These are phyloP conservation scores for Schizosaccharomyces lindneri DNA, from an alignment of 805 yeast species.

Conservation along the genomic window DNA sequence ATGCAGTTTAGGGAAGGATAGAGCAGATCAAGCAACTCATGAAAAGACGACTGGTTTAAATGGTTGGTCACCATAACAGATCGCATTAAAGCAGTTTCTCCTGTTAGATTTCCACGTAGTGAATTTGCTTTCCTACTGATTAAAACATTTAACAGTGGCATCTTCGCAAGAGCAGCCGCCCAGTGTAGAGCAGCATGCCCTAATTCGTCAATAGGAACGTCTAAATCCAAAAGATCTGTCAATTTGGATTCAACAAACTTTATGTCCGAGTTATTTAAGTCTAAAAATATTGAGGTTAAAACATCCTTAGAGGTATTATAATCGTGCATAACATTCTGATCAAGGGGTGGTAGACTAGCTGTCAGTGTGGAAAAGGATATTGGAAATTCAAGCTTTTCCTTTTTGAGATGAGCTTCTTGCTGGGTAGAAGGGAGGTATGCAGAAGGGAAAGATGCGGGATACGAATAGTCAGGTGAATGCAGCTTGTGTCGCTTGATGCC, in stretches of 20 bases:
- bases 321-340: slow-evolving; percentile 11
- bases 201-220: slow-evolving; percentile 72
- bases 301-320: slow-evolving; percentile 20
- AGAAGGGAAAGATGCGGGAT: no score
- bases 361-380: not conserved
- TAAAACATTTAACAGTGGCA: slow-evolving; percentile 40
- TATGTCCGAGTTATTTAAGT: slow-evolving; percentile 6
- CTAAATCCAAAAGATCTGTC: slow-evolving; percentile 27
- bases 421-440: no score
- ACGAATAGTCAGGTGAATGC: not conserved
- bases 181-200: slow-evolving; percentile 90
- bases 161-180: slow-evolving; percentile 77
- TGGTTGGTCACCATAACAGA: slow-evolving; percentile 68
- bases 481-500: not conserved
- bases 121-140: slow-evolving; percentile 45
- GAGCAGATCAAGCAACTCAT: slow-evolving; percentile 38
- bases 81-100: slow-evolving; percentile 69
- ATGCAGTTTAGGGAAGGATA: slow-evolving; percentile 46
- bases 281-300: slow-evolving; percentile 27
- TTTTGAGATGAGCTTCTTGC: not conserved
- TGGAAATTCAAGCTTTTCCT: not conserved
- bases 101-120: slow-evolving; percentile 48
- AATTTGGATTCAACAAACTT: slow-evolving; percentile 5
- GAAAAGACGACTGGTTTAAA: slow-evolving; percentile 55
- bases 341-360: slow-evolving; percentile 19